Percentiles rank a stretch among this genome's conserved stretches.
These are phyloP conservation scores for Fusarium multiceps DNA, from an alignment of 2,329 filamentous ascomycete species.

Conservation along the genomic window DNA sequence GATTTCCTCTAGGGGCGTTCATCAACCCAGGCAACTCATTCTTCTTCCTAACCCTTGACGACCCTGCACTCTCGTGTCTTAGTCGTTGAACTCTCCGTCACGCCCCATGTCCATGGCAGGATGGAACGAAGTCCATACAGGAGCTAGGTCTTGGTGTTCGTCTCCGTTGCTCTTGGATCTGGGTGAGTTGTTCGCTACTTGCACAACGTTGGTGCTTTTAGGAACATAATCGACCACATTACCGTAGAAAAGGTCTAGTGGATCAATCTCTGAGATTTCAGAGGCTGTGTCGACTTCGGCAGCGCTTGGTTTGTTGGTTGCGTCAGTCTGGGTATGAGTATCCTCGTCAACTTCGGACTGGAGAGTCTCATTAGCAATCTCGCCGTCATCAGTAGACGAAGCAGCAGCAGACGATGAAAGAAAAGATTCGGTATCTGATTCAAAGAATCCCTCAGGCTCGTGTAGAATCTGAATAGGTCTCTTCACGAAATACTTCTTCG, in stretches of 20 bases:
- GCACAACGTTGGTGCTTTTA: too few relatives aligned
- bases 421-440: background rate
- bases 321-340: background rate
- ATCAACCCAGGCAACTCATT: background rate
- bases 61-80: background rate
- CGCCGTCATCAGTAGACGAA: background rate
- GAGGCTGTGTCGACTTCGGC: too few relatives aligned
- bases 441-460: background rate
- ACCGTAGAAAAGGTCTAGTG: conserved; percentile 2
- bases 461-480: background rate
- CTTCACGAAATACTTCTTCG: conserved; percentile 8
- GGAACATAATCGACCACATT: background rate
- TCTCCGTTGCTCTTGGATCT: background rate
- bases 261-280: conserved; percentile 3
- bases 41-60: background rate
- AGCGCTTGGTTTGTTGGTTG: background rate
- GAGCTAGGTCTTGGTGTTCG: background rate
- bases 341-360: background rate
- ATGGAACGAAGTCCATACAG: conserved; percentile 5
- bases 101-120: background rate
- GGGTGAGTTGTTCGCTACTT: background rate
- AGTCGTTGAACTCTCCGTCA: conserved; percentile 9
- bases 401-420: background rate
- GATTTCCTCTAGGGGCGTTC: background rate
- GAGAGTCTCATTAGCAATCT: background rate